A percentile compares a stretch with the other conserved stretches of the same genome.
Conservation (phyloP, 225 moss, liverwort and hornwort species). For the Physcomitrellopsis africana region DNA sequence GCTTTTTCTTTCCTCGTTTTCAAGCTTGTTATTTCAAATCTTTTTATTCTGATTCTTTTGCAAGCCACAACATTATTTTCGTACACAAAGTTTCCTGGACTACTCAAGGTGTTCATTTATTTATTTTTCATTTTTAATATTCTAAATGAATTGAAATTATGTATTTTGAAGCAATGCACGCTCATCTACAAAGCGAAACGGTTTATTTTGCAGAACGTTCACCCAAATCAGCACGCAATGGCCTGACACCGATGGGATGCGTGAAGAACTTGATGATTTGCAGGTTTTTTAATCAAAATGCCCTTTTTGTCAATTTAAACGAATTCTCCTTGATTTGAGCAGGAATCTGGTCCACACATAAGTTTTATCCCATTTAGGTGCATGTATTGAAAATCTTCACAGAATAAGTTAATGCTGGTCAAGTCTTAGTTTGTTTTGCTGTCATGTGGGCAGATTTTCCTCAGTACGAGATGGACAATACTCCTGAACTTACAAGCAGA, state of each 20-base stretch:
- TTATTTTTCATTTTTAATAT: too few species aligned
- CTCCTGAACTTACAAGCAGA: constrained; percentile 90
- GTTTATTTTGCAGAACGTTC: constrained; percentile 74
- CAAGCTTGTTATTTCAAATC: not conserved
- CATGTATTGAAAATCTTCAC: not conserved
- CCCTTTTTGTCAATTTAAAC: not conserved
- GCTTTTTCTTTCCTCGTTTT: not conserved
- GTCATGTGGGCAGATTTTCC: constrained; percentile 71
- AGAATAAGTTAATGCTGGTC: not conserved
- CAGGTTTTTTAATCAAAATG: constrained; percentile 55
- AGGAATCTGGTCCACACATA: not conserved
- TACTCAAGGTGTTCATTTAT: too few species aligned
- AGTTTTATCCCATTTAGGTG: not conserved
- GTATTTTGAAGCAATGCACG: too few species aligned
- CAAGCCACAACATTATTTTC: not conserved
- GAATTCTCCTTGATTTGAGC: not conserved
- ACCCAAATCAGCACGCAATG: constrained; percentile 96
- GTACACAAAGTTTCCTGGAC: too few species aligned
- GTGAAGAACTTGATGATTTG: constrained; percentile 98
- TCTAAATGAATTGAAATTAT: too few species aligned
- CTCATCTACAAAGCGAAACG: not conserved
- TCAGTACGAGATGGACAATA: constrained; percentile 98
- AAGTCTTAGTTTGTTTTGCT: constrained; percentile 23
- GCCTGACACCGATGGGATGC: constrained; percentile 95
- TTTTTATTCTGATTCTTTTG: not conserved